Base-by-base conservation (phyloP, 345 rosid genomes). In the Syzygium aromaticum region DNA sequence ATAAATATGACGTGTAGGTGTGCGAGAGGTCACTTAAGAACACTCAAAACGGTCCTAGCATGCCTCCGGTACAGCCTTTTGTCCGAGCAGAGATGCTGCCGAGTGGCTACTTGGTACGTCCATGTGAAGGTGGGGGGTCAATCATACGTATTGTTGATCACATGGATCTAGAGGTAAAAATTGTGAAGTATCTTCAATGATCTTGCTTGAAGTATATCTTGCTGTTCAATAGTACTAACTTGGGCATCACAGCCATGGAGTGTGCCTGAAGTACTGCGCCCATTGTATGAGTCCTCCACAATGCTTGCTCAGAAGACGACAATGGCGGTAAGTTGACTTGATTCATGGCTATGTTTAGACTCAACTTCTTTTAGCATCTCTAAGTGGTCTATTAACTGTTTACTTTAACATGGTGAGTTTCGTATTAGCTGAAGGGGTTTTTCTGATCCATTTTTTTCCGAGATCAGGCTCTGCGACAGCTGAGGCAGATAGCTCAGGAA, bases 51-150 rank as follows among this genome's bases (percentile, higher is more conserved):
- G 99, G 99, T 89, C 98, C 99, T 27, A 94, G 93, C 92, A 96
- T 98, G 99, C 98, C 99, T 85, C 91, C 97, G 28, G 98, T 95
- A 87, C 98, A 95, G 92, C 96, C 96, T 92, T 98, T 98, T 92
- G 99, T 96, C 86, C 94, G 99, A 93, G 99, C 99, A 86, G 99
- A 98, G 96, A 93, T 98, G 95, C 94, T 98, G 82, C 98, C 99
- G 6, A 96, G 99, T 91, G 99, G 99, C 52, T 98, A 98, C 93
- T 89, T 98, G 90, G 92, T 98, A 67, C 91, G 99, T 51, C 99
- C 99, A 87, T 98, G 99, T 87, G 99, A 98, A 89, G 99, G 99
- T 86, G 99, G 99, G 88, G 99, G 99, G 88, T 98, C 99, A 21
- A 94, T 98, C 86, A 94, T 98, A 89, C 98, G 97, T 88, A 93